phyloP scores from a whole-genome alignment of 2,329 filamentous ascomycete genomes.

The Colletotrichum cereale region DNA sequence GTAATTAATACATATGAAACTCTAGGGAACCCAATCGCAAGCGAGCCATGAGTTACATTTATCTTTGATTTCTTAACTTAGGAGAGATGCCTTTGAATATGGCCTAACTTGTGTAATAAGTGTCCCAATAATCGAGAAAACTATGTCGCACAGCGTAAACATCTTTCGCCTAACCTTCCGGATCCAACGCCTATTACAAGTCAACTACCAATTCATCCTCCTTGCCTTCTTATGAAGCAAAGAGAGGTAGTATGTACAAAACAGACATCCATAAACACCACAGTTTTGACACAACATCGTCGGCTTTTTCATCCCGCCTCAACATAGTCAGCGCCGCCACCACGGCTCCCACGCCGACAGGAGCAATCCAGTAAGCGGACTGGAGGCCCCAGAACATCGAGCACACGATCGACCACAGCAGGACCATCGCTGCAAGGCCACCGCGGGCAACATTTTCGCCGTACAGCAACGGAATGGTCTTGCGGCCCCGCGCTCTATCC shows the following conservation, averaged over 20 bases:
- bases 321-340: conserved; percentile 40
- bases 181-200: too few relatives aligned
- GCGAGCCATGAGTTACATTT: not conserved
- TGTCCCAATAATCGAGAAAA: not conserved
- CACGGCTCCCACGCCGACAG: not conserved
- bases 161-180: not conserved
- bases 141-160: too few relatives aligned
- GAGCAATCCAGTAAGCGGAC: conserved; percentile 4
- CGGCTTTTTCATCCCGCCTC: conserved; percentile 40
- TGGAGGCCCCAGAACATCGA: conserved; percentile 7
- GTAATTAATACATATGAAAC: not conserved
- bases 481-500: conserved; percentile 45
- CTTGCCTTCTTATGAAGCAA: not conserved
- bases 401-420: conserved; percentile 19
- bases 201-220: too few relatives aligned
- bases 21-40: not conserved
- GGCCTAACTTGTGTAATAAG: not conserved
- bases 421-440: conserved; percentile 40
- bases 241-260: conserved; percentile 42
- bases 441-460: conserved; percentile 42
- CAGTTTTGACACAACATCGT: conserved; percentile 44
- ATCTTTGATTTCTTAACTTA: not conserved
- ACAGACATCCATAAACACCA: conserved; percentile 45
- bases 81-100: not conserved
- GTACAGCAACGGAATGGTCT: conserved; percentile 46